Percentiles rank a stretch among this genome's conserved stretches.
phyloP scores from a whole-genome alignment of 805 yeast species.

The Millerozyma acaciae region DNA sequence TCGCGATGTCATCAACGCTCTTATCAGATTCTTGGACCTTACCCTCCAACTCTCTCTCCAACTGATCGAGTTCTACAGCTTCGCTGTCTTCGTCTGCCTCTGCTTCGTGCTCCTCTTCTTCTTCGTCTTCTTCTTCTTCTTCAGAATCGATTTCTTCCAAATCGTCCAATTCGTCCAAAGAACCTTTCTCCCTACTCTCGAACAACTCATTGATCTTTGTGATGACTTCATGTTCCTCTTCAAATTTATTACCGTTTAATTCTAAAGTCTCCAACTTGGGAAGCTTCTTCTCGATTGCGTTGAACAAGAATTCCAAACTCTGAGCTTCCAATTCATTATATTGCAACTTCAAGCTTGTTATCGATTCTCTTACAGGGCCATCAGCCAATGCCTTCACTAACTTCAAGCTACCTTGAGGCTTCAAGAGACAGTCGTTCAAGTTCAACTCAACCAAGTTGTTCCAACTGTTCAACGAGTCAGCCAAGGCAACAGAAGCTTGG shows the following conservation, averaged over 20 bases:
- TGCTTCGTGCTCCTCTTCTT: slow-evolving; percentile 49
- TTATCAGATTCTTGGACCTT: slow-evolving; percentile 42
- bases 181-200: slow-evolving; percentile 71
- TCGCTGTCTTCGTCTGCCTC: slow-evolving; percentile 42
- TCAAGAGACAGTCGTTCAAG: slow-evolving; percentile 84
- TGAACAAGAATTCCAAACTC: slow-evolving; percentile 56
- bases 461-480: slow-evolving; percentile 57
- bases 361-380: slow-evolving; percentile 34
- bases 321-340: slow-evolving; percentile 78
- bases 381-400: slow-evolving; percentile 45
- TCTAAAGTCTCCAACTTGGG: slow-evolving; percentile 66
- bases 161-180: slow-evolving; percentile 90
- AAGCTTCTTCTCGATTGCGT: slow-evolving; percentile 50
- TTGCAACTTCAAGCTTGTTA: slow-evolving; percentile 69
- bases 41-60: slow-evolving; percentile 55
- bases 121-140: slow-evolving; percentile 64
- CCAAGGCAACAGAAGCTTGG: slow-evolving; percentile 55
- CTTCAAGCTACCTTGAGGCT: slow-evolving; percentile 66
- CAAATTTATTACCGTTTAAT: slow-evolving; percentile 89
- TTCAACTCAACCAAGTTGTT: slow-evolving; percentile 66
- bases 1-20: slow-evolving; percentile 55
- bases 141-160: slow-evolving; percentile 78
- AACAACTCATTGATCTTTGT: slow-evolving; percentile 60
- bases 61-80: slow-evolving; percentile 47
- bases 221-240: slow-evolving; percentile 76